phyloP scores from a whole-genome alignment of 1,284 basidiomycete genomes.

The Malassezia dermatis region DNA sequence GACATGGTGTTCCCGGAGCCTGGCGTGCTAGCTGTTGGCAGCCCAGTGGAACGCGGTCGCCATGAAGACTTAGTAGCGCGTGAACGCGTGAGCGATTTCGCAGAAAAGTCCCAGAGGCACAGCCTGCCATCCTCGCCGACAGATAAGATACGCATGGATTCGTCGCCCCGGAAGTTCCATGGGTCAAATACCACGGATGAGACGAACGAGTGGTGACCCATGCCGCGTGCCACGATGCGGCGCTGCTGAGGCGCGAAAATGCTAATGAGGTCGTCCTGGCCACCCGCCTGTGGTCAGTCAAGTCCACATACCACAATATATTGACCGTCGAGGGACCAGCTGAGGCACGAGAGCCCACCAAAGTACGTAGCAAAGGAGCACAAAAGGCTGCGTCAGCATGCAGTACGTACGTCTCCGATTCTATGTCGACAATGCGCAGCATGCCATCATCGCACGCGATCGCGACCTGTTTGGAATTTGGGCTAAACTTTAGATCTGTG shows the following conservation, averaged over 20 bases:
- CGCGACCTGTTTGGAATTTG: slow-evolving; percentile 30
- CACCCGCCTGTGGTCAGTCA: slow-evolving; percentile 53
- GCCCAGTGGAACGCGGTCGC: not conserved
- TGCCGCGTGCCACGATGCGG: slow-evolving; percentile 78
- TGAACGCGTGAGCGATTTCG: slow-evolving; percentile 4
- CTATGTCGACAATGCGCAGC: slow-evolving; percentile 34
- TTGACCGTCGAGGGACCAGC: slow-evolving; percentile 88
- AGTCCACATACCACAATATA: slow-evolving; percentile 63
- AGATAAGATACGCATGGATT: slow-evolving; percentile 29
- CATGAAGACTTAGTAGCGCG: not conserved
- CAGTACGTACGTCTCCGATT: slow-evolving; percentile 19
- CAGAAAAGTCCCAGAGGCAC: slow-evolving; percentile 40
- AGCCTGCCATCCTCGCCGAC: slow-evolving; percentile 42
- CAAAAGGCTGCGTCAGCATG: slow-evolving; percentile 18
- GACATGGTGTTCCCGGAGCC: not conserved
- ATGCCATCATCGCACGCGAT: slow-evolving; percentile 35
- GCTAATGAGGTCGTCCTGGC: slow-evolving; percentile 85
- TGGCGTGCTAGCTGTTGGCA: not conserved
- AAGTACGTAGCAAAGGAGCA: slow-evolving; percentile 39
- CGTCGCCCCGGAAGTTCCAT: slow-evolving; percentile 54
- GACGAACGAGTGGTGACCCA: slow-evolving; percentile 91
- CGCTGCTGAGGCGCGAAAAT: slow-evolving; percentile 36
- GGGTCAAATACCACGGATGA: slow-evolving; percentile 81
- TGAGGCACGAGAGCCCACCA: slow-evolving; percentile 61
- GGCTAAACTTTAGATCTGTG: slow-evolving; percentile 39